Evolutionary conservation across 768 basidiomycete genomes (phyloP).

Genomic region (Lenzites betulinus): DNA sequence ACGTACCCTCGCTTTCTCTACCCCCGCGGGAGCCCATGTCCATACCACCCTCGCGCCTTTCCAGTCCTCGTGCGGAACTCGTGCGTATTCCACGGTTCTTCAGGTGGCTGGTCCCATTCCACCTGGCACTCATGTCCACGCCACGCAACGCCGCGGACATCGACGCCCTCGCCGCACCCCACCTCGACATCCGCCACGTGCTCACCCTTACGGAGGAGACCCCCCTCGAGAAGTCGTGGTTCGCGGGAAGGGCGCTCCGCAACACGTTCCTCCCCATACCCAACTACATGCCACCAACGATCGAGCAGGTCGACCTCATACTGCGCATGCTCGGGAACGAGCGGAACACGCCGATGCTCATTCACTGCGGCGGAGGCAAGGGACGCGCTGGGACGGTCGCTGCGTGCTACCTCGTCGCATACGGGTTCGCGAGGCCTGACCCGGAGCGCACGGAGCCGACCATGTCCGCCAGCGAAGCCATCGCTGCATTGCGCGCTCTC

Average conservation of each 20-base stretch:
- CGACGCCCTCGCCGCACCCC: conserved; percentile 42
- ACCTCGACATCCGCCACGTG: conserved; percentile 58
- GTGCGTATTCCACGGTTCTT: conserved; percentile 59
- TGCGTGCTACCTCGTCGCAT: conserved; percentile 60
- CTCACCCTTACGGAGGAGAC: conserved; percentile 61
- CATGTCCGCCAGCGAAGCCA: conserved; percentile 50
- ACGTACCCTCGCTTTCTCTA: conserved; percentile 41
- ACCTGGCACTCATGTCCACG: conserved; percentile 62
- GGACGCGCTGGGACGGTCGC: conserved; percentile 64
- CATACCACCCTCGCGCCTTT: conserved; percentile 32
- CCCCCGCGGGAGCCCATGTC: conserved; percentile 44
- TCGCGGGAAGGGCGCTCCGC: conserved; percentile 40
- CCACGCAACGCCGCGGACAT: conserved; percentile 55
- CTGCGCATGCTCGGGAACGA: conserved; percentile 48
- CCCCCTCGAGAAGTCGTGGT: conserved; percentile 51
- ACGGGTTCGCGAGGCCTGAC: conserved; percentile 51
- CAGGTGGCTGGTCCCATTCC: conserved; percentile 61
- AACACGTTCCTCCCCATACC: conserved; percentile 59
- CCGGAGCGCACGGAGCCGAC: conserved; percentile 46
- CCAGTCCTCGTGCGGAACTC: conserved; percentile 17
- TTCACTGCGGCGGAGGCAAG: conserved; percentile 67
- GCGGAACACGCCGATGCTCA: conserved; percentile 48
- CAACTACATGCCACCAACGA: conserved; percentile 54
- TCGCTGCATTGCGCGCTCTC: conserved; percentile 47
- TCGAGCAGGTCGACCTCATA: conserved; percentile 63